Percentiles rank a stretch among this genome's conserved stretches.
Conservation (phyloP, 495 filamentous ascomycete genomes). For the Sphaerosporella brunnea region DNA sequence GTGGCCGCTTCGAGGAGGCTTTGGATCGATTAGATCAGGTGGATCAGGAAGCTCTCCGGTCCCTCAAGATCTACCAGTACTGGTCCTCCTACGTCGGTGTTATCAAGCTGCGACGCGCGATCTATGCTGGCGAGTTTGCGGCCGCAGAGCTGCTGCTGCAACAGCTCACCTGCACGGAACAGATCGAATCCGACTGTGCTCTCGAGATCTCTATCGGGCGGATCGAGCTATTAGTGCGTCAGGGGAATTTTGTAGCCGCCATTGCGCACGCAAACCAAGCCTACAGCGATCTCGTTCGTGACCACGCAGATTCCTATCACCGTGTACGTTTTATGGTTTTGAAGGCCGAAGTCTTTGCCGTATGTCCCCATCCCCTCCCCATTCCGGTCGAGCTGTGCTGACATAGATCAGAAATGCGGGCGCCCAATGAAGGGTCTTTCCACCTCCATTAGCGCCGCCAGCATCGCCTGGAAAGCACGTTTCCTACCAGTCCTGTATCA, state of each 20-base stretch:
- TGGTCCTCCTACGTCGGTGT: constrained; percentile 59
- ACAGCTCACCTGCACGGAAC: constrained; percentile 39
- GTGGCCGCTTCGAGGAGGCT: constrained; percentile 56
- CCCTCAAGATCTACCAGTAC: constrained; percentile 61
- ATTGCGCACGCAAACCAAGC: constrained; percentile 50
- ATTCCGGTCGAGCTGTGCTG: background rate
- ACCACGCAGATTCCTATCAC: constrained; percentile 54
- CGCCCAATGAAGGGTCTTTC: constrained; percentile 70
- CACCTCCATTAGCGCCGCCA: constrained; percentile 61
- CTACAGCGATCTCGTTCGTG: constrained; percentile 44
- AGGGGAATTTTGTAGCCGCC: constrained; percentile 40
- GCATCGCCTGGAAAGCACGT: constrained; percentile 51
- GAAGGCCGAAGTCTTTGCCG: constrained; percentile 54
- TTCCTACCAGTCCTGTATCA: constrained; percentile 62
- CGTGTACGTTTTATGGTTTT: constrained; percentile 56
- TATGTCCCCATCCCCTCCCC: background rate
- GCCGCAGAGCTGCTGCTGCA: constrained; percentile 48
- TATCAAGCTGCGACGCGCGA: constrained; percentile 47
- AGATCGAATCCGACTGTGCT: constrained; percentile 47
- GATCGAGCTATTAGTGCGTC: constrained; percentile 52
- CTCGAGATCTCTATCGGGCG: constrained; percentile 52
- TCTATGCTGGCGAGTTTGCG: constrained; percentile 37
- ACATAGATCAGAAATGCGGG: constrained; percentile 34
- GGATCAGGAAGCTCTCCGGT: constrained; percentile 46
- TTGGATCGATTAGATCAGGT: constrained; percentile 48